Conservation (phyloP, 1,284 basidiomycete genomes). For the Cutaneotrichosporon curvatum region DNA sequence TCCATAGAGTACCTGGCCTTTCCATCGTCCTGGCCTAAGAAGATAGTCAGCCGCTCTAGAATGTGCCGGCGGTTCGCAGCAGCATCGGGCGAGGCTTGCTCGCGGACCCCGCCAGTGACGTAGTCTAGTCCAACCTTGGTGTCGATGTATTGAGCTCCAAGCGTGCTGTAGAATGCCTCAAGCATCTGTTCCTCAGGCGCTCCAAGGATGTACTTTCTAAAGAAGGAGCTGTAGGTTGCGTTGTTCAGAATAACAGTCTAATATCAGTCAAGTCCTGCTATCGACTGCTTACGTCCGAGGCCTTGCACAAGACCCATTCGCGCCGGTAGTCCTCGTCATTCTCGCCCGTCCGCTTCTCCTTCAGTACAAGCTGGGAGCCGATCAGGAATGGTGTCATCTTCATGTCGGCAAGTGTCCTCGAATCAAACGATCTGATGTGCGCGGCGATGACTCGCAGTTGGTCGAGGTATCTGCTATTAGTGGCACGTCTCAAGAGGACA, state of each 20-base stretch:
- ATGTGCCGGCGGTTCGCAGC: conserved; percentile 50
- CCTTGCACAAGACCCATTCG: conserved; percentile 35
- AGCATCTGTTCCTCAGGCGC: conserved; percentile 63
- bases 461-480: conserved; percentile 58
- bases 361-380: conserved; percentile 56
- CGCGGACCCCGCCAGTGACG: conserved; percentile 35
- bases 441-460: conserved; percentile 80
- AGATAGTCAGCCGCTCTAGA: conserved; percentile 82
- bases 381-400: conserved; percentile 64
- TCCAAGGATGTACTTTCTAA: conserved; percentile 69
- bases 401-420: conserved; percentile 58
- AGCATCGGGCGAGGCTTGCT: conserved; percentile 25
- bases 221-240: conserved; percentile 64
- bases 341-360: conserved; percentile 28
- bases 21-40: conserved; percentile 69
- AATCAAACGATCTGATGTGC: conserved; percentile 59
- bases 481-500: conserved; percentile 34
- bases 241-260: conserved; percentile 75
- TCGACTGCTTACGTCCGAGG: conserved; percentile 24
- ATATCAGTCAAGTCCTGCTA: neutral
- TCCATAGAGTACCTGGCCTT: conserved; percentile 50
- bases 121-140: conserved; percentile 69
- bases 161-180: conserved; percentile 43
- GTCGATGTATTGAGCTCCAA: conserved; percentile 61
- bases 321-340: conserved; percentile 20